Evolutionary conservation across 2,329 filamentous ascomycete genomes (phyloP), one percentile per base, ranked within the genome.

Genomic region (Pseudogymnoascus sp.): DNA sequence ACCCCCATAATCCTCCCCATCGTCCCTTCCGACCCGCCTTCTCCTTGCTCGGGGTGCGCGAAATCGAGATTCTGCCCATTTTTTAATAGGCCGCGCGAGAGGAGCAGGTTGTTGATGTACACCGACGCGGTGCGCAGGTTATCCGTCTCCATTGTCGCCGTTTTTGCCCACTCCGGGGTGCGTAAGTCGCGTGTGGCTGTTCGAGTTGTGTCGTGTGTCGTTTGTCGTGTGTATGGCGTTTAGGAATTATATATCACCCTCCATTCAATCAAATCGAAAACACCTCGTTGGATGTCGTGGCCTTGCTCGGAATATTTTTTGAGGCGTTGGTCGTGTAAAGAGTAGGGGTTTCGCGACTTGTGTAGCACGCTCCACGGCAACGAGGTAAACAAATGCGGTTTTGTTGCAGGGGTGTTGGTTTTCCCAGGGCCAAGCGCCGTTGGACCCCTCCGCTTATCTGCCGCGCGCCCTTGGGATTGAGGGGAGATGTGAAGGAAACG

Each of bases 1-100:
- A 99, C 82, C 72, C 93, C 89, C 77, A 99, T 96, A 69, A 97
- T 87, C 67, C 86, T 85, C 18, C 89, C 88, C 86, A 94, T 93
- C 15, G 89, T 89, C 59, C 82, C 83, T 70, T 82, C 82, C 37
- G 84, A 80, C 15, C 83, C 84, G 15, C 81, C 81, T 65, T 87
- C 83, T 63, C 80, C 82, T 65, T 84, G 80, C 60, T 84, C 84
- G 7, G 89, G 87, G 65, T 85, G 79, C 64, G 89, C 86, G 73
- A 99, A 99, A 74, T 97, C 87, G 74, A 99, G 89, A 42, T 78
- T 79, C 69, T 88, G 84, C 67, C 88, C 85, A 81, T 87, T 84
- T 67, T 83, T 80, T 25, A 88, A 73, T 8, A 89, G 76, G 2
- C 86, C 86, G 64, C 86, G 78, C 4, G 85, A 87, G 10, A 88